Base-by-base conservation (phyloP, 2,329 filamentous ascomycete genomes). In the Chrysoporthe deuterocubensis region DNA sequence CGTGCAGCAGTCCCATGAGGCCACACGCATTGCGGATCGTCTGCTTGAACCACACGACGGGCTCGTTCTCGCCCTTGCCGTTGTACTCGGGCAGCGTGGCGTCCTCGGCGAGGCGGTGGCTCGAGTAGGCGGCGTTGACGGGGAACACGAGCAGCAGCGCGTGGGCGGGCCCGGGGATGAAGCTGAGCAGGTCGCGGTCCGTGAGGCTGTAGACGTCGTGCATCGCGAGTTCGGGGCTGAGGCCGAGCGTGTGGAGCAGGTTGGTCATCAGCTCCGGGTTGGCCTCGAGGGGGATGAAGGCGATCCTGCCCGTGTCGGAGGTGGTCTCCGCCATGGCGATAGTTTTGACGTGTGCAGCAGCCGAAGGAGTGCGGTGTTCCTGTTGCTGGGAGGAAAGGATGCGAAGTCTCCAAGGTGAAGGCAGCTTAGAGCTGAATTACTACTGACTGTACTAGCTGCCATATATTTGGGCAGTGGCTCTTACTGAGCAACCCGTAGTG, bases 21-120 rank as follows among this genome's bases (percentile, higher is more conserved):
- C 95, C 95, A 78, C 95, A 98, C 0, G 95, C 93, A 77, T 98
- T 97, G 69, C 92, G 87, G 74, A 98, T 97, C 0, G 94, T 98
- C 82, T 98, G 95, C 73, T 89, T 92, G 85, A 94, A 98, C 96
- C 95, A 99, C 8, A 97, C 75, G 0, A 97, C 92, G 5, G 92
- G 90, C 76, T 97, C 93, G 0, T 75, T 76, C 0, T 85, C 80
- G 1, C 94, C 94, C 21, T 83, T 84, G 56, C 90, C 91, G 0
- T 78, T 76, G 81, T 97, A 97, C 50, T 89, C 87, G 2, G 81
- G 72, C 54, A 82, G 81, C 32, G 84, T 77, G 62, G 82, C 81
- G 80, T 97, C 94, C 82, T 97, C 94, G 56, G 87, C 83, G 67
- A 86, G 78, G 43, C 94, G 91, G 76, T 90, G 89, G 69, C 85